Evolutionary conservation across 331 rosid genomes (phyloP), one percentile per base, ranked within the genome.

Genomic region (Phaseolus coccineus): DNA sequence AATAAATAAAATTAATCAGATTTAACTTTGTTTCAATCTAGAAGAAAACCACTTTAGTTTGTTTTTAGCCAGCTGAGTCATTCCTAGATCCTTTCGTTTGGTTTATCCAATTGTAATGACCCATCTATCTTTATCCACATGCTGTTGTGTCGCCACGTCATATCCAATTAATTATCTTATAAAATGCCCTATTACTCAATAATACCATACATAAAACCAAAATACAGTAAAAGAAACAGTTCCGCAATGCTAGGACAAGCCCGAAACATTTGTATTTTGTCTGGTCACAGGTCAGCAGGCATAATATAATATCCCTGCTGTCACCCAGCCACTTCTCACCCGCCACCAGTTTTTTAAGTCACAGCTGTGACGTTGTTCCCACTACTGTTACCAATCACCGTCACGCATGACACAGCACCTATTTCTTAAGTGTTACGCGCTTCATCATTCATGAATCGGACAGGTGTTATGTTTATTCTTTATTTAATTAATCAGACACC

Each of bases 121-220:
- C 25, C 42, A 62, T 10, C 27, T 24, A 15, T 6, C 2, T 42
- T 13, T 42, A 42, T 42, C 47, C 9, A 42, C 6, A 4, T 48
- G 72, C 63, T 11, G 37, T 12, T 62, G 72, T 76, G 81, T 66
- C 66, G 8, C 81, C 81, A 37, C 66, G 31, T 77, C 81, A 66
- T 76, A 22, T 16, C 0, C 6, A 27, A 15, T 63, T 1, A 63
- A n/a, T 16, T 65, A 31, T 68, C 39, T 62, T 42, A 50, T 44
- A 48, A 44, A 65, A 64, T 35, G n/a, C 42, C 56, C 53, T 31
- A 30, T 0, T 19, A 19, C 4, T 1, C 12, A 8, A 19, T 19
- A 19, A 19, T 19, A 19, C 22, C 22, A 19, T 19, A 19, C 22
- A 19, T 19, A 35, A 35, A 35, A 35, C 6, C 31, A 40, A 53